Evolutionary conservation across 306 rosid species (phyloP).

Genomic region (Vachellia collinsii): DNA sequence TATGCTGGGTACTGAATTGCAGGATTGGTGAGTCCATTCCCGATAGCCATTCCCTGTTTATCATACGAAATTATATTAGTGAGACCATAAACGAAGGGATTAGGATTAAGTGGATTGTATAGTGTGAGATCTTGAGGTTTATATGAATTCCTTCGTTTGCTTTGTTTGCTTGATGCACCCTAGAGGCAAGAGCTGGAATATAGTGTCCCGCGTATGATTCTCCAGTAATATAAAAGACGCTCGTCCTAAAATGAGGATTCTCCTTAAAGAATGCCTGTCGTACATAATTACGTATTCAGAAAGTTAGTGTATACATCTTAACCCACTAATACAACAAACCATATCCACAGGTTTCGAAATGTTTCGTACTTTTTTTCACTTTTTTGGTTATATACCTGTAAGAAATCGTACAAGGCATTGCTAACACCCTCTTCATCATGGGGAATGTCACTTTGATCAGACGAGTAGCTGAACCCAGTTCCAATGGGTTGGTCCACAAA

Average conservation of each 20-base stretch:
- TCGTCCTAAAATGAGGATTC: not conserved
- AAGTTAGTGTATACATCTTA: not conserved
- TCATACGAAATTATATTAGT: not conserved
- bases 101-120: not conserved
- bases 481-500: conserved; percentile 6
- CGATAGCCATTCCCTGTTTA: not conserved
- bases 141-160: not conserved
- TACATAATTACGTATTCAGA: not conserved
- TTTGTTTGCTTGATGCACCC: not conserved
- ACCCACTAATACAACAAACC: not conserved
- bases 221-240: not conserved
- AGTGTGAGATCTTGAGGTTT: not conserved
- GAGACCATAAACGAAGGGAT: not conserved
- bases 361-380: not conserved
- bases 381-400: not conserved
- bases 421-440: not conserved
- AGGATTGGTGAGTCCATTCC: not conserved
- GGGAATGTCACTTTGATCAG: not conserved
- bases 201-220: not conserved
- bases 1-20: not conserved
- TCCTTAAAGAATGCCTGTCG: conserved; percentile 1
- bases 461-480: not conserved
- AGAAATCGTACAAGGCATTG: conserved; percentile 1
- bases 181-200: not conserved
- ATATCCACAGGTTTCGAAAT: not conserved